Evolutionary conservation across 2,329 filamentous ascomycete species (phyloP).

Genomic region (Neofusicoccum ribis): DNA sequence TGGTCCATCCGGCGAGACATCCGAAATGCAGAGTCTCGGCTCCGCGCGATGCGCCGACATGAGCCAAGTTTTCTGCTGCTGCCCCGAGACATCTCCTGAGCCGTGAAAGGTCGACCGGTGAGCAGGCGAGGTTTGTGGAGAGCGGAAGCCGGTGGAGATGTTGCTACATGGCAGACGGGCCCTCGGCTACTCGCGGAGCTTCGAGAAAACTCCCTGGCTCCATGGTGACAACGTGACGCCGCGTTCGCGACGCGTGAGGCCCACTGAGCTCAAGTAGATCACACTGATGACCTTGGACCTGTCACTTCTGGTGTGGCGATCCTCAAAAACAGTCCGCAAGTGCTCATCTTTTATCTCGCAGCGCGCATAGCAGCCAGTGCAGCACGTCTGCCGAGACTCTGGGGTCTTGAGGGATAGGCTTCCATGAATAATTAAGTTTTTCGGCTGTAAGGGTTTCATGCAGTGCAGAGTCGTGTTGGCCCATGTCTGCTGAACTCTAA

Average conservation of each 20-base stretch:
- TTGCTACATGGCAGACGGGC: background rate
- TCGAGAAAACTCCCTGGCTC: background rate
- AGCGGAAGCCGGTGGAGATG: background rate
- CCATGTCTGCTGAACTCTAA: background rate
- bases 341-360: background rate
- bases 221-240: slow-evolving; percentile 7
- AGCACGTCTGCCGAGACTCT: background rate
- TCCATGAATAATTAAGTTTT: background rate
- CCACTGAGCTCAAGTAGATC: background rate
- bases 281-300: background rate
- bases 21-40: background rate
- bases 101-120: background rate
- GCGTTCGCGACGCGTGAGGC: background rate
- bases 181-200: slow-evolving; percentile 8
- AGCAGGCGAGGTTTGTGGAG: background rate
- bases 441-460: background rate
- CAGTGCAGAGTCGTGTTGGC: background rate
- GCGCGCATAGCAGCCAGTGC: background rate
- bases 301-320: background rate
- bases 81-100: slow-evolving; percentile 10
- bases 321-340: background rate
- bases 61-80: background rate
- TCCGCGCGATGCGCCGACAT: background rate
- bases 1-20: background rate
- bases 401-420: background rate